These are phyloP conservation scores for Sungouiella blattae DNA, from an alignment of 805 yeast genomes.

Conservation along the genomic window DNA sequence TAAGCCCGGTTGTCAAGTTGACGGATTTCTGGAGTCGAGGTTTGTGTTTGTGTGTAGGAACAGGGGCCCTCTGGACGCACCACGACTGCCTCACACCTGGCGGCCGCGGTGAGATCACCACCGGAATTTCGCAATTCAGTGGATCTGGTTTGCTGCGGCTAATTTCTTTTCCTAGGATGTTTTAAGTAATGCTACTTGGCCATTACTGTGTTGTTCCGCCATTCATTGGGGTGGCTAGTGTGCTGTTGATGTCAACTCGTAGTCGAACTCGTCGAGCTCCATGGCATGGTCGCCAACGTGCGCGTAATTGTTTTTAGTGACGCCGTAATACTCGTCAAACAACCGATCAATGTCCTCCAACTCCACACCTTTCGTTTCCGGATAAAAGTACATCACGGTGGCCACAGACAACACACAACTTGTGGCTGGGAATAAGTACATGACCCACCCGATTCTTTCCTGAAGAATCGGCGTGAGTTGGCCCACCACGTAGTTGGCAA, in stretches of 20 bases:
- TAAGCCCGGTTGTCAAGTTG: too few species aligned
- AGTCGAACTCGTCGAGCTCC: conserved; percentile 25
- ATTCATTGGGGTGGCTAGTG: too few species aligned
- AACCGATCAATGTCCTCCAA: conserved; percentile 40
- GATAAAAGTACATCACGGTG: conserved; percentile 35
- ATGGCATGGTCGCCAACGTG: conserved; percentile 10
- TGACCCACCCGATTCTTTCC: conserved; percentile 37
- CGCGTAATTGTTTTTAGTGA: conserved; percentile 13
- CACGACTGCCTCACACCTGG: too few species aligned
- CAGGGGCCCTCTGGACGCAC: too few species aligned
- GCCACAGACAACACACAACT: conserved; percentile 34
- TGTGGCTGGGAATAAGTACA: conserved; percentile 39
- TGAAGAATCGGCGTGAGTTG: conserved; percentile 43
- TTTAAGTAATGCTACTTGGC: too few species aligned
- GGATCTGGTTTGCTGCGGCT: too few species aligned
- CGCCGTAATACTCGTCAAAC: conserved; percentile 31
- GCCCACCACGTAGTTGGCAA: conserved; percentile 44
- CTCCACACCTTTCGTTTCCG: conserved; percentile 45
- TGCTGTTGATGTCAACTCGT: conserved; percentile 13
- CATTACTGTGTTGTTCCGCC: too few species aligned
- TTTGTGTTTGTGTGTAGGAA: too few species aligned
- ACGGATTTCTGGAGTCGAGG: too few species aligned
- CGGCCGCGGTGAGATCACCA: too few species aligned
- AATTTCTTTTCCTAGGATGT: too few species aligned
- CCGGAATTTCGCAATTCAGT: too few species aligned